These are phyloP conservation scores for Kuraishia floccosa DNA, from an alignment of 805 yeast species.

Conservation along the genomic window DNA sequence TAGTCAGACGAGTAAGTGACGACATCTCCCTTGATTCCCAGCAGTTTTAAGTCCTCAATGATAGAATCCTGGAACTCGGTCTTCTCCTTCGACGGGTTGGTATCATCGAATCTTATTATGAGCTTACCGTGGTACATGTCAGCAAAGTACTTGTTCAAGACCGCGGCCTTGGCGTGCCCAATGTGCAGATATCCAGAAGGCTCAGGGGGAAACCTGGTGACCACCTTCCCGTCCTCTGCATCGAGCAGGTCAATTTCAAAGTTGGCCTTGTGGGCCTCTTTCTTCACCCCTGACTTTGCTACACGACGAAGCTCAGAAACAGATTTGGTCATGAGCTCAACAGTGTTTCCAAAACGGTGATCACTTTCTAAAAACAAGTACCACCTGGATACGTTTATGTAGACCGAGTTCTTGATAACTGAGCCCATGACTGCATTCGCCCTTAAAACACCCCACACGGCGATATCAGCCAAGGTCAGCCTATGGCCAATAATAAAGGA, in stretches of 20 bases:
- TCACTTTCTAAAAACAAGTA: constrained; percentile 66
- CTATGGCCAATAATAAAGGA: constrained; percentile 62
- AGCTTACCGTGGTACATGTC: constrained; percentile 92
- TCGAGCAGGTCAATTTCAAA: constrained; percentile 87
- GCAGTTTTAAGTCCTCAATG: constrained; percentile 78
- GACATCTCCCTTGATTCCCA: constrained; percentile 89
- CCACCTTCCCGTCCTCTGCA: constrained; percentile 91
- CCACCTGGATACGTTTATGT: constrained; percentile 89
- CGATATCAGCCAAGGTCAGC: constrained; percentile 71
- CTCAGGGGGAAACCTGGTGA: constrained; percentile 98
- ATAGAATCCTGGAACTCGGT: constrained; percentile 90
- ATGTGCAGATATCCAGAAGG: constrained; percentile 98
- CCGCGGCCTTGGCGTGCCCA: constrained; percentile 98
- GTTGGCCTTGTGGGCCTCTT: constrained; percentile 87
- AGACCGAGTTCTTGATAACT: constrained; percentile 73
- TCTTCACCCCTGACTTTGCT: constrained; percentile 49
- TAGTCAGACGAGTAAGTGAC: constrained; percentile 89
- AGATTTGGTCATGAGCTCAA: constrained; percentile 56
- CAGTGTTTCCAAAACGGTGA: constrained; percentile 56
- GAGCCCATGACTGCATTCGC: constrained; percentile 92
- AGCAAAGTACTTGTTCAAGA: constrained; percentile 94
- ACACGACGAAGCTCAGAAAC: constrained; percentile 64
- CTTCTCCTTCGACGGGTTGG: constrained; percentile 96
- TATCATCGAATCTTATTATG: constrained; percentile 94
- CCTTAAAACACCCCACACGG: constrained; percentile 89